Percentiles rank a stretch among this genome's conserved stretches.
phyloP scores from a whole-genome alignment of 2,329 filamentous ascomycete genomes.

The Microdochium bolleyi region DNA sequence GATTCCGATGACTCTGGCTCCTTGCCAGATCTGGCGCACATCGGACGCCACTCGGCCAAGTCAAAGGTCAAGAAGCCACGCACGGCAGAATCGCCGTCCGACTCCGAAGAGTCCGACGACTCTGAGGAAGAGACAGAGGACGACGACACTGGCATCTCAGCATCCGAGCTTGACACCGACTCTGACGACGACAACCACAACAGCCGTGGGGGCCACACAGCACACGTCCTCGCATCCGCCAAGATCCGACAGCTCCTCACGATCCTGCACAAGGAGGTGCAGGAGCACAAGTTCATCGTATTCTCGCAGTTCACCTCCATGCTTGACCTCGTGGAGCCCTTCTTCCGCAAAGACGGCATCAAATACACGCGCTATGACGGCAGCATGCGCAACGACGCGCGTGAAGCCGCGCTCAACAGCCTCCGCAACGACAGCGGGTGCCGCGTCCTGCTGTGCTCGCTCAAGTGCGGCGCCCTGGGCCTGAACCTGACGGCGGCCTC shows the following conservation, averaged over 20 bases:
- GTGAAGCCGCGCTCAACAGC: slow-evolving; percentile 75
- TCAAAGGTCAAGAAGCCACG: slow-evolving; percentile 6
- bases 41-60: slow-evolving; percentile 12
- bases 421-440: slow-evolving; percentile 69
- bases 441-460: slow-evolving; percentile 80
- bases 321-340: slow-evolving; percentile 93
- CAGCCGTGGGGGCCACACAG: slow-evolving; percentile 14
- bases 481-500: slow-evolving; percentile 92
- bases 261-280: slow-evolving; percentile 71
- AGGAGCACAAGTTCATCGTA: slow-evolving; percentile 91
- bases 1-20: slow-evolving; percentile 7
- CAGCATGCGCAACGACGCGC: slow-evolving; percentile 85
- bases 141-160: slow-evolving; percentile 25
- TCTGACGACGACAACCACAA: slow-evolving; percentile 26
- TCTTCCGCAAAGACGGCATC: slow-evolving; percentile 67
- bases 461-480: slow-evolving; percentile 88
- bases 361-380: slow-evolving; percentile 88
- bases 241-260: slow-evolving; percentile 83
- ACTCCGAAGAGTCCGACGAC: slow-evolving; percentile 19
- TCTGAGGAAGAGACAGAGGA: slow-evolving; percentile 11
- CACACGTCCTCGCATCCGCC: slow-evolving; percentile 62
- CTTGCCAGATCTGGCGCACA: slow-evolving; percentile 17
- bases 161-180: slow-evolving; percentile 31
- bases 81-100: slow-evolving; percentile 8
- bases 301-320: slow-evolving; percentile 98